These are phyloP conservation scores for Discostella stelligera DNA, from an alignment of 352 stramenopile genomes.

Conservation along the genomic window DNA sequence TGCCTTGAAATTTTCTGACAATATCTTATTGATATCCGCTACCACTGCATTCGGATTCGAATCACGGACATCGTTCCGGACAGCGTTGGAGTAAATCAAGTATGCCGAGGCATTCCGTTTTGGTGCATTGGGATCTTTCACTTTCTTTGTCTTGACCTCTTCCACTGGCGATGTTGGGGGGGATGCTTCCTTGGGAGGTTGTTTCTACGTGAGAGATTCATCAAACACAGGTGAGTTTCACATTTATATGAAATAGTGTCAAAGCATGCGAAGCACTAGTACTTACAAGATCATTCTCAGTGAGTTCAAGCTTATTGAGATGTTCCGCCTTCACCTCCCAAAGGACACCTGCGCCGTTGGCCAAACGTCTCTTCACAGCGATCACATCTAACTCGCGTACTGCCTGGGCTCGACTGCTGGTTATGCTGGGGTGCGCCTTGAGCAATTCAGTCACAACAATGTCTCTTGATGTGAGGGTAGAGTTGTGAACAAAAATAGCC, in stretches of 20 bases:
- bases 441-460: slow-evolving; percentile 72
- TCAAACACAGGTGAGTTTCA: slow-evolving; percentile 2
- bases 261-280: neutral
- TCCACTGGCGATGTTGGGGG: slow-evolving; percentile 2
- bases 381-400: slow-evolving; percentile 70
- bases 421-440: slow-evolving; percentile 45
- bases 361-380: slow-evolving; percentile 64
- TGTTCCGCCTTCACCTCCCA: slow-evolving; percentile 75
- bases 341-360: slow-evolving; percentile 51
- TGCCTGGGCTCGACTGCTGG: slow-evolving; percentile 58
- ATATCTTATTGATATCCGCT: slow-evolving; percentile 84
- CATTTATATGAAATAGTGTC: neutral
- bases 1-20: slow-evolving; percentile 56
- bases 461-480: slow-evolving; percentile 68
- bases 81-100: slow-evolving; percentile 92
- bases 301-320: slow-evolving; percentile 54
- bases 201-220: slow-evolving; percentile 13
- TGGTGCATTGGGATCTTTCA: slow-evolving; percentile 90
- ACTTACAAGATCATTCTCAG: slow-evolving; percentile 48
- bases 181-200: slow-evolving; percentile 13
- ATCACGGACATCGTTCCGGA: slow-evolving; percentile 82
- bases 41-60: slow-evolving; percentile 89
- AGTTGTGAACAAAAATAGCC: slow-evolving; percentile 70
- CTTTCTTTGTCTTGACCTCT: slow-evolving; percentile 54
- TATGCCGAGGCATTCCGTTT: slow-evolving; percentile 89